Evolutionary conservation across 768 basidiomycete species (phyloP).

Genomic region (Boletus rubescentipes): DNA sequence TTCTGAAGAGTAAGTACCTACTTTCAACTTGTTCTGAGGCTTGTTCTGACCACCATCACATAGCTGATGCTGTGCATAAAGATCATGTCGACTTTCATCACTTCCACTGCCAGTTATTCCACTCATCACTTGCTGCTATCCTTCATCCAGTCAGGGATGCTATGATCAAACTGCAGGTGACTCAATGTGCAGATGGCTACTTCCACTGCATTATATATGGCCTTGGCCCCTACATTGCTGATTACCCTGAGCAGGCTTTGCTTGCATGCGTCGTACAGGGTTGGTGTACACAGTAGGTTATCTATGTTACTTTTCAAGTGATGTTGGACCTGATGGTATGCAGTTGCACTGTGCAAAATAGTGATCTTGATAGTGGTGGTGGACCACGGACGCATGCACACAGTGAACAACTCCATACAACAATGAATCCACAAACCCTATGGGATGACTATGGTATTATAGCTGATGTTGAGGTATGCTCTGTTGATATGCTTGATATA

Average conservation of each 20-base stretch:
- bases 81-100: neutral
- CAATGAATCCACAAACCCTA: too few species aligned
- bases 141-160: neutral
- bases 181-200: neutral
- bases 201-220: neutral
- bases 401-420: too few species aligned
- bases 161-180: neutral
- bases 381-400: too few species aligned
- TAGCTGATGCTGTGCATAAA: neutral
- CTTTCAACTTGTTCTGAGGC: neutral
- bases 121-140: neutral
- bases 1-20: neutral
- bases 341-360: too few species aligned
- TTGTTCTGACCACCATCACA: too few species aligned
- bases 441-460: too few species aligned
- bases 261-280: neutral
- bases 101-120: neutral
- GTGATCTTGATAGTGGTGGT: neutral
- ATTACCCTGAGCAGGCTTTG: neutral
- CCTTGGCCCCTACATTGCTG: neutral
- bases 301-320: too few species aligned
- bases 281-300: neutral
- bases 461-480: too few species aligned
- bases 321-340: too few species aligned
- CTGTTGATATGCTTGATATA: too few species aligned